Conservation (phyloP, 768 basidiomycete species). For the Lyophyllum semitale region DNA sequence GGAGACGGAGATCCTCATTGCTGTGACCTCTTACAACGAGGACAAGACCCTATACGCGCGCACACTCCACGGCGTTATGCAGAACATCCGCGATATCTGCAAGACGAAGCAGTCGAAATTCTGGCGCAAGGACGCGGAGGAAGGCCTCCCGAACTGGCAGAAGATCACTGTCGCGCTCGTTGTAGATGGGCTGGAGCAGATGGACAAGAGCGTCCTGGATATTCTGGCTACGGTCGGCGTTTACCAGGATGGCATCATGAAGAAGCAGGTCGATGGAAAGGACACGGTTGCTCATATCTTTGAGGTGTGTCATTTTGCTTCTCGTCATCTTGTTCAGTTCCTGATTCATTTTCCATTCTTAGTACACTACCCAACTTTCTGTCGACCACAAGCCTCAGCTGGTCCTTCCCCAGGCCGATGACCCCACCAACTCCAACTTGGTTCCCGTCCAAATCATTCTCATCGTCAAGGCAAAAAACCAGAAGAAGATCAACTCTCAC, state of each 20-base stretch:
- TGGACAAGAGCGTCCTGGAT: constrained; percentile 94
- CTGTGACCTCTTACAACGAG: constrained; percentile 92
- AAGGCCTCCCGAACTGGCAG: constrained; percentile 87
- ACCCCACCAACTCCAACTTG: constrained; percentile 90
- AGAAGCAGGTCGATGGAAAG: constrained; percentile 87
- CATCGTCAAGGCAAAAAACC: constrained; percentile 91
- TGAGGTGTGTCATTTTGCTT: constrained; percentile 56
- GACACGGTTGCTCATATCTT: constrained; percentile 93
- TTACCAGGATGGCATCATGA: constrained; percentile 95
- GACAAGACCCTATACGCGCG: constrained; percentile 88
- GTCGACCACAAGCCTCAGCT: constrained; percentile 90
- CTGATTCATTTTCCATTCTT: neutral
- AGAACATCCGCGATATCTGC: constrained; percentile 97
- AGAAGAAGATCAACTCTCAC: constrained; percentile 96
- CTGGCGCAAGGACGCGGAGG: constrained; percentile 82
- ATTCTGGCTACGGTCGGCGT: constrained; percentile 86
- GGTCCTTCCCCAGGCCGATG: constrained; percentile 85
- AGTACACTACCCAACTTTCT: constrained; percentile 97
- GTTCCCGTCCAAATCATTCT: constrained; percentile 93
- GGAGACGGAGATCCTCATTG: constrained; percentile 90
- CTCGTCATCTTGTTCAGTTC: neutral
- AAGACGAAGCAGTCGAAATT: constrained; percentile 93
- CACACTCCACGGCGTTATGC: constrained; percentile 94
- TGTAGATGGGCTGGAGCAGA: constrained; percentile 88
- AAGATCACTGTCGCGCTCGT: constrained; percentile 88